Conservation (phyloP, 352 stramenopile species). For the Phytopythium kandeliae region DNA sequence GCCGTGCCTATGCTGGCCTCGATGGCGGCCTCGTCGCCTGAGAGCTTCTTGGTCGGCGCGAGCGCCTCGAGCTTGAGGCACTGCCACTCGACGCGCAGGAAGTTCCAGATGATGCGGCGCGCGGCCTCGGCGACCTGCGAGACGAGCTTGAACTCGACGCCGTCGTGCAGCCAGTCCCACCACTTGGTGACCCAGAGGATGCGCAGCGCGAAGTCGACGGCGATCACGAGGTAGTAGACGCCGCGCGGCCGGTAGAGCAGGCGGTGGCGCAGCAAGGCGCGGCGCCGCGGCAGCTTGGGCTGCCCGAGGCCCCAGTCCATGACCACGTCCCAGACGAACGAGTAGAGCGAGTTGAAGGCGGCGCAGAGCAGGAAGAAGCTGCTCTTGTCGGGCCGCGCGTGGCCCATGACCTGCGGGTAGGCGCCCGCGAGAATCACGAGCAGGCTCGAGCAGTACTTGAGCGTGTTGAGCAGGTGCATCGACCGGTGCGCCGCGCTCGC, state of each 20-base stretch:
- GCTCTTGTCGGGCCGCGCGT: constrained; percentile 40
- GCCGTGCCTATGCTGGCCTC: constrained; percentile 43
- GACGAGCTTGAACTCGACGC: constrained; percentile 77
- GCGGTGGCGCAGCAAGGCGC: constrained; percentile 58
- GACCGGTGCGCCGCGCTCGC: constrained; percentile 64
- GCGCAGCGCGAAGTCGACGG: constrained; percentile 89
- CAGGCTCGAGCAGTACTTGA: constrained; percentile 83
- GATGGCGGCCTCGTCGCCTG: constrained; percentile 35
- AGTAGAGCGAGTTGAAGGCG: constrained; percentile 94
- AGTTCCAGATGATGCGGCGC: constrained; percentile 91
- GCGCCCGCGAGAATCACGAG: constrained; percentile 74
- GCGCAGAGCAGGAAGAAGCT: constrained; percentile 73
- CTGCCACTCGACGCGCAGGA: constrained; percentile 92
- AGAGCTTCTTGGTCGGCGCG: constrained; percentile 43
- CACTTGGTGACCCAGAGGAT: constrained; percentile 94
- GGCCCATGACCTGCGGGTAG: constrained; percentile 64
- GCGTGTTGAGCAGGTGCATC: constrained; percentile 77
- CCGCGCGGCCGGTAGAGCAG: constrained; percentile 48
- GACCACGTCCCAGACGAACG: constrained; percentile 96
- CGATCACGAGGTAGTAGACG: constrained; percentile 92
- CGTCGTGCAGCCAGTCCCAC: constrained; percentile 72
- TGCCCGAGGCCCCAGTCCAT: constrained; percentile 96
- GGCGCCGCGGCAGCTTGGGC: constrained; percentile 33
- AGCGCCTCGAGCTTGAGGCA: constrained; percentile 78
- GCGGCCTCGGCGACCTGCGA: constrained; percentile 90